Evolutionary conservation across 495 filamentous ascomycete species (phyloP), one percentile per base, ranked within the genome.

Genomic region (Astrothelium macrocarpum): DNA sequence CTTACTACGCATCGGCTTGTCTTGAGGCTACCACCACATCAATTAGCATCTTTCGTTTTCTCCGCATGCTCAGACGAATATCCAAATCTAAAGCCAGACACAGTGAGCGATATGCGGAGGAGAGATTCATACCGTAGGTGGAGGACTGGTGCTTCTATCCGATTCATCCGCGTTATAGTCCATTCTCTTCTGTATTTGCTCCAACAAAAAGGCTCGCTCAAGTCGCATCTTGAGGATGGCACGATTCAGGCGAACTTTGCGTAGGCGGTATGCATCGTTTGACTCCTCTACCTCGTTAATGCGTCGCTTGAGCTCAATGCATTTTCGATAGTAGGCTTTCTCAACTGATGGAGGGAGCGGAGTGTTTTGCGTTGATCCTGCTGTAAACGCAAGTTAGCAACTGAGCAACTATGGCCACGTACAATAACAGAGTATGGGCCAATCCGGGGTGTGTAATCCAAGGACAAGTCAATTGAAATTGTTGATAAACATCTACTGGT

Each of bases 281-380:
- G 88, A 86, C 32, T 88, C 86, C 70, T 97, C 91, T 70, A 97
- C 87, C 71, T 97, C 93, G 64, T 81, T 85, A 61, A 96, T 87
- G 45, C 95, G 90, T 67, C 87, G 86, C 76, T 94, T 95, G 23
- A 99, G 84, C 67, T 94, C 87, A 77, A 96, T 91, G 74, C 95
- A 97, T 84, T 99, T 99, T 70, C 87, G 84, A 69, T 93, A 90
- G 77, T 99, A 99, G 62, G 93, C 91, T 70, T 90, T 86, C 76
- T 99, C 95, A 53, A 97, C 90, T 32, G 92, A 95, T 23, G 94
- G 92, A 16, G 94, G 91, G n/a, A 92, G 82, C 39, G 85, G 75
- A 1, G 86, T 70, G 70, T 64, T 68, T 18, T 59, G 45, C 10
- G 67, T 66, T 36, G 18, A 43, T 39, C 28, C 43, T 26, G 18